Evolutionary conservation across 441 rosid genomes (phyloP), one percentile per base, ranked within the genome.

Genomic region (Populus hybrid): DNA sequence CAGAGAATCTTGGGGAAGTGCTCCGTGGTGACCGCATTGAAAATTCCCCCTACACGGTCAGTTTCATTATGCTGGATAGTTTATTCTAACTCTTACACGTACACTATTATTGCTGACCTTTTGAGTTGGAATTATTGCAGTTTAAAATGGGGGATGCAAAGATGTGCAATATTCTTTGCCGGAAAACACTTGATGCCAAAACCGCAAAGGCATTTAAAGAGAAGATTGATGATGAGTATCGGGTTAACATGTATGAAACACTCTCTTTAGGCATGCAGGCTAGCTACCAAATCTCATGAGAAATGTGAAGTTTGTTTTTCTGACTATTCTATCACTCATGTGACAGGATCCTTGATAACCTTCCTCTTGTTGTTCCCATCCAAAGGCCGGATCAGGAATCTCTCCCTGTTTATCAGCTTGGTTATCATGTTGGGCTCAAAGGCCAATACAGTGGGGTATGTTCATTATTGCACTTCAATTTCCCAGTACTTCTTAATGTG

Each of bases 1-100:
- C 95, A 18, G 99, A 95, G 86, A 93, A 95, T 90, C 97, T 93
- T 20, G 98, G 99, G 35, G 99, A 95, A 88, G 99, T 95, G 36
- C 97, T 93, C 33, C 94, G 98, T 42, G 99, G 98, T 71, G 99
- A 94, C 79, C 95, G 98, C 23, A 94, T 94, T 69, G 98, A 95
- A 81, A 95, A 95, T 87, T 92, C 99, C 69, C 94, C 97, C 66
- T 94, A 88, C 77, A 90, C 86, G 85, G 98, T 94, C 72, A 81
- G 85, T 87, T 28, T 61, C 75, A 71, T 6, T 64, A 71, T 72
- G 74, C 71, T 68, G 31, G 29, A 36, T 21, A 31, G 36, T n/a
- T 61, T 29, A 16, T 21, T 6, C 18, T 31, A 23, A 23, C 68
- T 6, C 42, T 5, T 69, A 14, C 3, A 21, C 18, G 4, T 77